Conservation (phyloP, 2,329 filamentous ascomycete species). For the Colletotrichum paranaense region DNA sequence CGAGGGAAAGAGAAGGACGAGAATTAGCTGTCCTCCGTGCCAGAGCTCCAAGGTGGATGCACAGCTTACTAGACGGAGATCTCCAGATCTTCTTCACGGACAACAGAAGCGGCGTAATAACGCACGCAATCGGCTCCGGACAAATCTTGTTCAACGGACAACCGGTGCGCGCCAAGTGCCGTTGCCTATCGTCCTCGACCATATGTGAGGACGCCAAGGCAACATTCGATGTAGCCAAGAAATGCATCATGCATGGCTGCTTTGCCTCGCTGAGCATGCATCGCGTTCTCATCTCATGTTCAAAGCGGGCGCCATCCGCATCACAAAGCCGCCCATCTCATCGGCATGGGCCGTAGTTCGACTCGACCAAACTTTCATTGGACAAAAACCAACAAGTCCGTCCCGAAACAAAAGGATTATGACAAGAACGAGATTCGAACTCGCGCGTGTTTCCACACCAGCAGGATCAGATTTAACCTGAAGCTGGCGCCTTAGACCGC, state of each 20-base stretch:
- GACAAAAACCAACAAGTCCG: neutral
- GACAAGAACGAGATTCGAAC: conserved; percentile 33
- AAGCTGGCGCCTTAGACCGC: conserved; percentile 34
- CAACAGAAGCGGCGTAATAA: no score
- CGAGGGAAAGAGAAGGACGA: no score
- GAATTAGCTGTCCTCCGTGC: no score
- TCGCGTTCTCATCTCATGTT: neutral
- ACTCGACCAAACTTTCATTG: no score
- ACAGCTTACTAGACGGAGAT: no score
- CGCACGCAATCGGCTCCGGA: no score
- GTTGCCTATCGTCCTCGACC: neutral
- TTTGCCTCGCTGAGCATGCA: neutral
- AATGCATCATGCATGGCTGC: neutral
- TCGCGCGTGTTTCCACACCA: conserved; percentile 31
- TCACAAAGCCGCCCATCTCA: neutral
- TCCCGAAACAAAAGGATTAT: neutral
- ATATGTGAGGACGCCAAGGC: neutral
- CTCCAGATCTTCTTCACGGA: no score
- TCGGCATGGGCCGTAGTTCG: neutral
- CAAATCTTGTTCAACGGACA: neutral
- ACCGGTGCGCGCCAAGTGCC: neutral
- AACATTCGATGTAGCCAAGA: neutral
- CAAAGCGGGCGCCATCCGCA: neutral
- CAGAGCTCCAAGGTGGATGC: no score
- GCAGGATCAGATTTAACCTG: conserved; percentile 12